Conservation (phyloP, 495 filamentous ascomycete species). For the Cercophora sp. region DNA sequence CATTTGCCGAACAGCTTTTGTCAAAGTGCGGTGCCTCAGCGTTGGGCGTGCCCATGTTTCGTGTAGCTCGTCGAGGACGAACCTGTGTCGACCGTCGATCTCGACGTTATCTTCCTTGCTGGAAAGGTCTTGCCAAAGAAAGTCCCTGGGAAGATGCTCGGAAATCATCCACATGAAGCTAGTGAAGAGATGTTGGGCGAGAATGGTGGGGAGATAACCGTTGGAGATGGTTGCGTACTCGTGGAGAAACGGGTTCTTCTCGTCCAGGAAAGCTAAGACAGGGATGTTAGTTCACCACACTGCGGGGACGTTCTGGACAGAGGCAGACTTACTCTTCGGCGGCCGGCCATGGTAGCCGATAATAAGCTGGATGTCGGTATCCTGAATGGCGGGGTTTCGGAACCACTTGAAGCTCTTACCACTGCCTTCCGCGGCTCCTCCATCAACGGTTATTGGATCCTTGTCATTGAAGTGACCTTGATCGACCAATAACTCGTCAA, state of each 20-base stretch:
- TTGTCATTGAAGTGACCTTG: background rate
- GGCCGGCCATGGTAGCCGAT: conserved; percentile 1
- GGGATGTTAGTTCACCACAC: too few species aligned
- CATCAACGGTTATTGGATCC: too few species aligned
- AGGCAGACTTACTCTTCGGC: background rate
- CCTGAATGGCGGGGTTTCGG: background rate
- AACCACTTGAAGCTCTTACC: too few species aligned
- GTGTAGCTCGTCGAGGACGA: background rate
- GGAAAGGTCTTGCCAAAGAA: background rate
- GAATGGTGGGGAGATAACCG: background rate
- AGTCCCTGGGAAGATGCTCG: background rate
- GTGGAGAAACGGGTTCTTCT: too few species aligned
- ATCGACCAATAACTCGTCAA: background rate
- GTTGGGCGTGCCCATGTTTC: background rate
- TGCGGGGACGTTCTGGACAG: too few species aligned
- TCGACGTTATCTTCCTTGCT: background rate
- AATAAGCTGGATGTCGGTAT: background rate
- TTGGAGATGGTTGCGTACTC: background rate
- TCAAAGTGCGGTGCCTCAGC: background rate
- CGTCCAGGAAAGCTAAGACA: too few species aligned
- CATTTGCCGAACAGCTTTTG: background rate
- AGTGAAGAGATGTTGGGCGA: background rate
- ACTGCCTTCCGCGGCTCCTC: too few species aligned
- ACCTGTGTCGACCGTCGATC: background rate
- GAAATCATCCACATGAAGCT: conserved; percentile 1